Base-by-base conservation (phyloP, 2,329 filamentous ascomycete genomes). In the Fusarium paranaense region DNA sequence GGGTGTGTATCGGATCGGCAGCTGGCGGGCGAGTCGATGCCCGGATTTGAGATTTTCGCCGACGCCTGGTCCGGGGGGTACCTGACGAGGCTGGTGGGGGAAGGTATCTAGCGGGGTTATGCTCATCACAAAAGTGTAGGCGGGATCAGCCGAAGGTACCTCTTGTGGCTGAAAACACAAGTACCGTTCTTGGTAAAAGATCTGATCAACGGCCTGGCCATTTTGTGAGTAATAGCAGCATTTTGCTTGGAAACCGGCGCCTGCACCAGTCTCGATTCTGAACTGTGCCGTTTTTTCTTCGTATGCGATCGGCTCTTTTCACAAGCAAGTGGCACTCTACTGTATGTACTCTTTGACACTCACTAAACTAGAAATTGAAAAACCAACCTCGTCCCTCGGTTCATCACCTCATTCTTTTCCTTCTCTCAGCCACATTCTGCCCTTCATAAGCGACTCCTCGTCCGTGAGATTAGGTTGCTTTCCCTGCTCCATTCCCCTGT, bases 31-130 rank as follows among this genome's bases (percentile, higher is more conserved):
- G 73, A 74, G 75, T 67, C 67, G 68, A 76, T 66, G 76, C 67
- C 74, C 71, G 72, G 47, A 71, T 73, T 78, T 67, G 70, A 78
- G 74, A 77, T 77, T 78, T 78, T 78, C 75, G 54, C 69, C 57
- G 56, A 61, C 27, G 45, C 16, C 25, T 54, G 57, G 8, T 35
- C 47, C 27, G 30, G 40, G 4, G 33, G 32, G 54, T 57, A 57
- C 54, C 2, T 57, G 32, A 10, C 14, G 54, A 16, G 54, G 54
- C 54, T 57, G 22, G 54, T 57, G 54, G 54, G 18, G 47, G 11
- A 8, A 50, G 27, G 47, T 54, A 54, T 54, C 47, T 54, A 54
- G 47, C 47, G 47, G 27, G 47, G 27, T 50, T 25, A 6, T 25
- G 25, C 25, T 25, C 25, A 25, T 25, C 25, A 25, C 25, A 25